These are phyloP conservation scores for Nepenthes alata DNA, from an alignment of 179 eudicot species.

Conservation along the genomic window DNA sequence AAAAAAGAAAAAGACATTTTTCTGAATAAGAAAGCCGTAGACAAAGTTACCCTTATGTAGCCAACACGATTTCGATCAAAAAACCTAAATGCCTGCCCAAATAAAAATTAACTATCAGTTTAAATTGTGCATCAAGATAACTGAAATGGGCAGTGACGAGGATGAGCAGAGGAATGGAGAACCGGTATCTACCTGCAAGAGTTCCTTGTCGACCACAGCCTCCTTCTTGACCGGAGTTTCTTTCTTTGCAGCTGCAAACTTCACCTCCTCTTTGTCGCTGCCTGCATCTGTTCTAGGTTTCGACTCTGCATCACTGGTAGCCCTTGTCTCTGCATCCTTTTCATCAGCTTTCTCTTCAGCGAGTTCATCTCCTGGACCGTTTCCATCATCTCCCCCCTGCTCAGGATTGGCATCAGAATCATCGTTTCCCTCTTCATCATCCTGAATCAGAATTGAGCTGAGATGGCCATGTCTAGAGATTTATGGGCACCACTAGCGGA, in stretches of 20 bases:
- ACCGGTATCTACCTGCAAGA: conserved; percentile 46
- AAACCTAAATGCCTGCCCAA: conserved; percentile 91
- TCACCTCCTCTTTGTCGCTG: conserved; percentile 21
- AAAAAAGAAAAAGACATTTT: background rate
- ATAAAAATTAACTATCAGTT: conserved; percentile 5
- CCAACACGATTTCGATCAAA: conserved; percentile 91
- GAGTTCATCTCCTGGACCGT: conserved; percentile 24
- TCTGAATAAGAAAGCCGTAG: background rate
- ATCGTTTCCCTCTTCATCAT: conserved; percentile 16
- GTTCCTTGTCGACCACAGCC: conserved; percentile 49
- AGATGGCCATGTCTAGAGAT: background rate
- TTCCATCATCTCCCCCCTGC: conserved; percentile 14
- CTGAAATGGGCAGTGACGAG: background rate
- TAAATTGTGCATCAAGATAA: background rate
- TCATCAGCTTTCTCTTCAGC: conserved; percentile 19
- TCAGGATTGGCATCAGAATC: conserved; percentile 25
- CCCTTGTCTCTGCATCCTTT: conserved; percentile 18
- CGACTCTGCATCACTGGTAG: conserved; percentile 11
- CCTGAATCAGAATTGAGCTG: conserved; percentile 15
- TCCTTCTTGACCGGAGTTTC: conserved; percentile 14
- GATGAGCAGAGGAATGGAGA: background rate
- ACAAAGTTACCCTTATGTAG: conserved; percentile 59
- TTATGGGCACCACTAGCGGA: background rate
- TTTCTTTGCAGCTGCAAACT: conserved; percentile 25
- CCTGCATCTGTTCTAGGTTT: conserved; percentile 11